Conservation (phyloP, 2,329 filamentous ascomycete species). For the Exophiala calicioides region DNA sequence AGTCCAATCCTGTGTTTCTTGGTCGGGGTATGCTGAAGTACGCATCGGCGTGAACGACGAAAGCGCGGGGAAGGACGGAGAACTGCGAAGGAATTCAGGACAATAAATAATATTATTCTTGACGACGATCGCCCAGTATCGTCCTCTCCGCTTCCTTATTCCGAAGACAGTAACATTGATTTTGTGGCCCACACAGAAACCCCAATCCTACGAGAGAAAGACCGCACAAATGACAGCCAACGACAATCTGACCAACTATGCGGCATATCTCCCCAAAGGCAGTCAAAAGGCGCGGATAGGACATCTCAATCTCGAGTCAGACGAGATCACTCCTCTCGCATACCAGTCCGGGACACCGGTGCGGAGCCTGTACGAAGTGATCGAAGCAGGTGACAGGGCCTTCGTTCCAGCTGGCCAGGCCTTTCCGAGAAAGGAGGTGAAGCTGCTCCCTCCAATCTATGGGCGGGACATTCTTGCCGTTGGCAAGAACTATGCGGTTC, state of each 20-base stretch:
- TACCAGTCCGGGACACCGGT: slow-evolving; percentile 52
- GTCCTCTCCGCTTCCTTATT: too few species aligned
- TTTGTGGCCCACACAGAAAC: too few species aligned
- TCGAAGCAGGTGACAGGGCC: slow-evolving; percentile 46
- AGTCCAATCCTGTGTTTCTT: too few species aligned
- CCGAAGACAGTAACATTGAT: too few species aligned
- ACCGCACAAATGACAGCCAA: neutral
- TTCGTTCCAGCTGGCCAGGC: slow-evolving; percentile 41
- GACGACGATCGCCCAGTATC: too few species aligned
- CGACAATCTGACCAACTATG: slow-evolving; percentile 15
- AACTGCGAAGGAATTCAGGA: too few species aligned
- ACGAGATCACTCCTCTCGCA: slow-evolving; percentile 46
- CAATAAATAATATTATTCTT: too few species aligned
- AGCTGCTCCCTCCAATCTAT: slow-evolving; percentile 38
- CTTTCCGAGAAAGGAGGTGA: slow-evolving; percentile 38
- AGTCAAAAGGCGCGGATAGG: slow-evolving; percentile 39
- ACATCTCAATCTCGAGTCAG: slow-evolving; percentile 41
- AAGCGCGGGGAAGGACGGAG: too few species aligned
- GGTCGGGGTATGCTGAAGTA: too few species aligned
- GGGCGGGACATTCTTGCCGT: slow-evolving; percentile 30
- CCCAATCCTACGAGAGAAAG: too few species aligned
- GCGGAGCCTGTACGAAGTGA: slow-evolving; percentile 53
- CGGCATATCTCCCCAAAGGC: slow-evolving; percentile 5
- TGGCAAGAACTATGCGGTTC: slow-evolving; percentile 54
- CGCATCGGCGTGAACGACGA: too few species aligned